Percentiles rank a stretch among this genome's conserved stretches.
Evolutionary conservation across 768 basidiomycete species (phyloP).

Genomic region (Cantharellus cinnabarinus): DNA sequence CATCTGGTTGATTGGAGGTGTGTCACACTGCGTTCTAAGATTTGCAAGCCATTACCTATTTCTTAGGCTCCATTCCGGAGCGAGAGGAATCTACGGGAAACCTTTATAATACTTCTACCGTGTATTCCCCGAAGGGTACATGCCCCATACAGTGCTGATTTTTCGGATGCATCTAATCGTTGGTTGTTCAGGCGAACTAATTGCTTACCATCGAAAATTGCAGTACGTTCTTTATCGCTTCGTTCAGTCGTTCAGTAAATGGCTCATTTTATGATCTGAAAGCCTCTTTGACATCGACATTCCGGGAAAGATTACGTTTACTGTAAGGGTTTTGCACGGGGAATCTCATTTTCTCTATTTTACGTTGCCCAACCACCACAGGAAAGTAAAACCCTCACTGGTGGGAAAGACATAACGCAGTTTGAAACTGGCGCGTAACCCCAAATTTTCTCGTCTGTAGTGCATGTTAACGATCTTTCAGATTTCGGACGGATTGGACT

Average conservation of each 20-base stretch:
- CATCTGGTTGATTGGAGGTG: conserved; percentile 94
- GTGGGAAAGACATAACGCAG: conserved; percentile 48
- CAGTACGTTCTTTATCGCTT: conserved; percentile 21
- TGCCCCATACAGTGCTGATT: neutral
- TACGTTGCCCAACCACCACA: conserved; percentile 14
- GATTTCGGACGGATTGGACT: conserved; percentile 96
- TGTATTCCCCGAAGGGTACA: conserved; percentile 62
- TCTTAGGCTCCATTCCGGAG: conserved; percentile 80
- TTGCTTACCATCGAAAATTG: conserved; percentile 80
- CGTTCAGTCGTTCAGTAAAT: neutral
- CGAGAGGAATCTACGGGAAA: conserved; percentile 33
- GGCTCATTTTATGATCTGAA: neutral
- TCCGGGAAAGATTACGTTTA: conserved; percentile 76
- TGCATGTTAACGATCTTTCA: conserved; percentile 14
- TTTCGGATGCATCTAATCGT: conserved; percentile 1
- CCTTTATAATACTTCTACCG: conserved; percentile 83
- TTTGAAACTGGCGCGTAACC: conserved; percentile 61
- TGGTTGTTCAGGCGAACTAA: conserved; percentile 41
- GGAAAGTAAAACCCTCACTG: conserved; percentile 78
- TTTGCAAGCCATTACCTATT: neutral
- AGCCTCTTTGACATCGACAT: conserved; percentile 90
- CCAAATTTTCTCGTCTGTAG: neutral
- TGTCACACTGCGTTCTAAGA: neutral
- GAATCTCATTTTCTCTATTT: neutral
- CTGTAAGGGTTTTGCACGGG: conserved; percentile 23